Conservation (phyloP, 768 basidiomycete species). For the Kwoniella dendrophila region DNA sequence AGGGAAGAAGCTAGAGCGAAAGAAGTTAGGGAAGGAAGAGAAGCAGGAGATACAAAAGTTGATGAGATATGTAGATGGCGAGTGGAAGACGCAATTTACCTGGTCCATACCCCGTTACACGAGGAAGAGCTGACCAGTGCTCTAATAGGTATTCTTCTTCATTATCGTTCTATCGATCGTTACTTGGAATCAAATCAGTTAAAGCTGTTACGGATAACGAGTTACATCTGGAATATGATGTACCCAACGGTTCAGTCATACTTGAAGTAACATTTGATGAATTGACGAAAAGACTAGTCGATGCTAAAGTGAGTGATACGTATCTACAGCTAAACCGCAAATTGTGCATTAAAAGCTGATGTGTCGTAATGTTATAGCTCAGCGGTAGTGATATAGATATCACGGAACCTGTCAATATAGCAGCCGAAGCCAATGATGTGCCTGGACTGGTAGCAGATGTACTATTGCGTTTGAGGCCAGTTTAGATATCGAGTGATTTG, state of each 20-base stretch:
- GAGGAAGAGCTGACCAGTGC: neutral
- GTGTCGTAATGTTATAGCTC: conserved; percentile 27
- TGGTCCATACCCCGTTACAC: too few relatives aligned
- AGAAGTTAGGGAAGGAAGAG: conserved; percentile 69
- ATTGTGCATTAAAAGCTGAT: neutral
- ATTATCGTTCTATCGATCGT: conserved; percentile 66
- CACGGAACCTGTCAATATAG: conserved; percentile 38
- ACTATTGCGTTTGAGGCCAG: conserved; percentile 30
- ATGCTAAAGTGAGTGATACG: conserved; percentile 44
- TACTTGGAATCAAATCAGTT: conserved; percentile 66
- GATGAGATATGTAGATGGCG: conserved; percentile 58
- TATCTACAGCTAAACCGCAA: neutral
- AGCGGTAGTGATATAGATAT: conserved; percentile 45
- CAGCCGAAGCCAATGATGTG: conserved; percentile 45
- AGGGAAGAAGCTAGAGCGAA: conserved; percentile 68
- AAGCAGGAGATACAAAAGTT: conserved; percentile 56
- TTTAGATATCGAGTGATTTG: neutral
- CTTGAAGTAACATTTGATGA: conserved; percentile 42
- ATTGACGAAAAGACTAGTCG: conserved; percentile 34
- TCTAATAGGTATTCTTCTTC: conserved; percentile 69
- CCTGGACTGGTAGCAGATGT: conserved; percentile 52
- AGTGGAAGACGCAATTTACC: conserved; percentile 59
- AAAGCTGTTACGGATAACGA: conserved; percentile 73
- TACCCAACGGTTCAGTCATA: conserved; percentile 25
- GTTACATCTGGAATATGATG: conserved; percentile 67